These are phyloP conservation scores for Aspergillus brasiliensis DNA, from an alignment of 2,329 filamentous ascomycete species.

Conservation along the genomic window DNA sequence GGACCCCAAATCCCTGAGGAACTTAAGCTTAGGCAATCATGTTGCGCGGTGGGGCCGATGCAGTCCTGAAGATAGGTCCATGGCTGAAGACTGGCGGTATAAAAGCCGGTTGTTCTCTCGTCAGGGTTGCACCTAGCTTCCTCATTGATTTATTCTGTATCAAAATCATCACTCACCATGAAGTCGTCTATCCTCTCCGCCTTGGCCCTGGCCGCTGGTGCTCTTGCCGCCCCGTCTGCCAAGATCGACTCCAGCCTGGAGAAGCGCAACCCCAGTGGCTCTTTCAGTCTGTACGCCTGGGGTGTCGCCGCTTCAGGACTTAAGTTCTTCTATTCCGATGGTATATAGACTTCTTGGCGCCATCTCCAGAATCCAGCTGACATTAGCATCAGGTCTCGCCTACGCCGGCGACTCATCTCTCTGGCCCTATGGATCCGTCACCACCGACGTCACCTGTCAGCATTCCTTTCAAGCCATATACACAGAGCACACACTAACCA, in stretches of 20 bases:
- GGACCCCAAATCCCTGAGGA: neutral
- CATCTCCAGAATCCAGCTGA: neutral
- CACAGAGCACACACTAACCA: neutral
- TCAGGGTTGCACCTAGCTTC: neutral
- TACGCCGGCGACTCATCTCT: slow-evolving; percentile 6
- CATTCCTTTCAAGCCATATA: neutral
- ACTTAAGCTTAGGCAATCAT: neutral
- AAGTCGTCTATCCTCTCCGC: slow-evolving; percentile 1
- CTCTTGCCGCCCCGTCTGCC: neutral
- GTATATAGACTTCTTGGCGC: neutral
- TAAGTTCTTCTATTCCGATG: slow-evolving; percentile 9
- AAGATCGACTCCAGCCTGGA: neutral
- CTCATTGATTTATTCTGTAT: neutral
- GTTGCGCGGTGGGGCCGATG: neutral
- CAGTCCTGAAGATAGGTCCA: neutral
- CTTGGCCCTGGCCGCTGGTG: slow-evolving; percentile 1
- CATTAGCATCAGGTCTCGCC: neutral
- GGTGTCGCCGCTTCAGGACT: neutral
- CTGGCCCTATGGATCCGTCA: slow-evolving; percentile 6
- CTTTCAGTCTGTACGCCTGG: slow-evolving; percentile 7
- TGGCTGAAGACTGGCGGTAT: neutral
- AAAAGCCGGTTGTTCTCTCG: neutral
- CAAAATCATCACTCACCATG: neutral
- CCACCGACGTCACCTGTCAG: slow-evolving; percentile 5
- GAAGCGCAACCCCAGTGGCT: slow-evolving; percentile 3